Percentiles rank a stretch among this genome's conserved stretches.
phyloP scores from a whole-genome alignment of 1,139 yeast genomes.

The Scheffersomyces quercinus region DNA sequence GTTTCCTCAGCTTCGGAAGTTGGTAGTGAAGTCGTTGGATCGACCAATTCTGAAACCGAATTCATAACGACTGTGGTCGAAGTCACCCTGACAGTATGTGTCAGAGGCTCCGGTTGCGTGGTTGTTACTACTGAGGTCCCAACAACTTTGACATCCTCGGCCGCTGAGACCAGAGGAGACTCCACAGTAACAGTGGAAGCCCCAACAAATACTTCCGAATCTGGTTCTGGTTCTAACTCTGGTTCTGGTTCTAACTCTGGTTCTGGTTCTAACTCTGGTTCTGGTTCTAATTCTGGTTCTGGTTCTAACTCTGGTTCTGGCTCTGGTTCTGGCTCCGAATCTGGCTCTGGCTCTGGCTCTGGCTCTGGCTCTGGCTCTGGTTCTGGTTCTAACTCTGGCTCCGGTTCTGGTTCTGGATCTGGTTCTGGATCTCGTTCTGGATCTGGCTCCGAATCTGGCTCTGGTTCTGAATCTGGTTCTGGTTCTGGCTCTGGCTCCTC shows the following conservation, averaged over 20 bases:
- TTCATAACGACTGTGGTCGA: neutral
- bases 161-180: constrained; percentile 5
- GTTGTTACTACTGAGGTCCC: constrained; percentile 15
- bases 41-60: too few species aligned
- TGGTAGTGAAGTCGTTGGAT: too few species aligned
- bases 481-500: neutral
- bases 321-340: constrained; percentile 2
- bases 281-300: neutral
- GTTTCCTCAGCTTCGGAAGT: too few species aligned
- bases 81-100: neutral
- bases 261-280: constrained; percentile 2
- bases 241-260: constrained; percentile 4
- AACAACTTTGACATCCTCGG: constrained; percentile 5
- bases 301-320: constrained; percentile 5
- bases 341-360: constrained; percentile 1
- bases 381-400: constrained; percentile 3
- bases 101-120: constrained; percentile 5
- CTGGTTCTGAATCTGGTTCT: neutral
- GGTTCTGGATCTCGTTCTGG: neutral
- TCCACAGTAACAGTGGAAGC: constrained; percentile 1
- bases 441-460: neutral
- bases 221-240: constrained; percentile 4
- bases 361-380: constrained; percentile 6
- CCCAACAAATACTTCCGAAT: neutral
- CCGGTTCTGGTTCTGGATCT: neutral